Evolutionary conservation across 352 stramenopile species (phyloP), one percentile per base, ranked within the genome.

Genomic region (Globisporangium spiculum): DNA sequence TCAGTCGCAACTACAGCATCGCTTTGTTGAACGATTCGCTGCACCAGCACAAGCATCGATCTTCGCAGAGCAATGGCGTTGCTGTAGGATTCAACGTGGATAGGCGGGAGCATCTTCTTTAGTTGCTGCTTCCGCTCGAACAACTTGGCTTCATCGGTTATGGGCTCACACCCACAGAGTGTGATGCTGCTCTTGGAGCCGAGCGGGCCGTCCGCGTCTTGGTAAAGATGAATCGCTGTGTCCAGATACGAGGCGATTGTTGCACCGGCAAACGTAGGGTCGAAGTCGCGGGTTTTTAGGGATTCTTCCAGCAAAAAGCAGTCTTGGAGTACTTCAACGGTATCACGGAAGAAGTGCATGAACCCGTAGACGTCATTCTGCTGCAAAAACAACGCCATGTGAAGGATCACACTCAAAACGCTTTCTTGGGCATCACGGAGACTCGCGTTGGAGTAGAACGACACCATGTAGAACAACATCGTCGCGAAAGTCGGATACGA

Each of bases 381-480:
- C 54, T 88, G 72, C 41, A 91, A 55, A 46, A 91, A 81, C n/a
- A 76, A 61, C 58, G 79, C 70, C 79, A 91, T 84, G 54, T 83
- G 73, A 22, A 89, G 67, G 56, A 75, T 77, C 36, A 88, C 81
- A 22, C 70, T 62, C 38, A 84, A 44, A 0, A 92, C 80, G 44
- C 78, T 81, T 58, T 63, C 41, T 44, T 90, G 83, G 1, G 80
- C 73, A 8, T 76, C 63, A 16, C 54, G 62, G 4, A 90, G 69
- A 30, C 41, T 67, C 20, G 73, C 59, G 30, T 83, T 89, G 2
- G 76, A 83, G 60, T 83, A 90, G 50, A 92, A 92, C 14, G 80
- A 86, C 8, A 92, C 60, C 80, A 92, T 86, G 55, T 91, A 90
- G 46, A 92, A 86, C 27, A 91, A 67, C 75, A 92, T 89, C 7